Conservation (phyloP, 2,329 filamentous ascomycete species). For the Neonectria punicea region DNA sequence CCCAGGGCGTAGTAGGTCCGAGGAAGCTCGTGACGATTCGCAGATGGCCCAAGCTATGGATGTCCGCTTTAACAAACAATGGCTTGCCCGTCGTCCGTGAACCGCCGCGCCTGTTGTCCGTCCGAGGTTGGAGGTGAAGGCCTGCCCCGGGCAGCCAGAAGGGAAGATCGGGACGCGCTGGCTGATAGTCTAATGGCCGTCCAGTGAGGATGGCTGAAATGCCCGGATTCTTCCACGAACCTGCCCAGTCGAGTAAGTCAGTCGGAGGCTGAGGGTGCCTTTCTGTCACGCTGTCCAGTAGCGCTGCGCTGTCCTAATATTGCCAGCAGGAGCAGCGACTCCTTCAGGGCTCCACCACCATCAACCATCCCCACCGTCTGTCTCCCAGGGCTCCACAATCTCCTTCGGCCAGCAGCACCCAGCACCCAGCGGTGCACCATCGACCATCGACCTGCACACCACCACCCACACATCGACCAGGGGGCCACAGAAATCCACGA, state of each 20-base stretch:
- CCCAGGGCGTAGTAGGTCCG: conserved; percentile 4
- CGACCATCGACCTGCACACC: conserved; percentile 21
- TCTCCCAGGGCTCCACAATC: conserved; percentile 30
- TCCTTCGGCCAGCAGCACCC: conserved; percentile 20
- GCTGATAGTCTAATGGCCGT: neutral
- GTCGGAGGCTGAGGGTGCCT: conserved; percentile 6
- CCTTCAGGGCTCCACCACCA: neutral
- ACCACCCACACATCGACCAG: conserved; percentile 38
- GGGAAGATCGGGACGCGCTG: neutral
- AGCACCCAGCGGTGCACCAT: conserved; percentile 21
- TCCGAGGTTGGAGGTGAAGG: conserved; percentile 22
- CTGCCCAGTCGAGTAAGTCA: conserved; percentile 2
- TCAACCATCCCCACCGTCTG: conserved; percentile 35
- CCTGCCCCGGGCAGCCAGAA: conserved; percentile 3
- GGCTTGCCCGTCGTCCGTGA: conserved; percentile 18
- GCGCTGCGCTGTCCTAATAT: neutral
- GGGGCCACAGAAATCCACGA: conserved; percentile 32
- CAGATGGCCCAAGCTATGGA: conserved; percentile 2
- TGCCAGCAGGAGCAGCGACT: too few species aligned
- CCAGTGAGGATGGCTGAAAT: conserved; percentile 35
- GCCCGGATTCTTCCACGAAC: conserved; percentile 39
- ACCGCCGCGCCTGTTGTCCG: conserved; percentile 19
- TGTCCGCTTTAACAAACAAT: neutral
- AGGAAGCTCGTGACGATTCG: conserved; percentile 21
- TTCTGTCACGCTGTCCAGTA: conserved; percentile 2